Evolutionary conservation across 352 stramenopile genomes (phyloP).

Genomic region (Pythium grandisporangium): DNA sequence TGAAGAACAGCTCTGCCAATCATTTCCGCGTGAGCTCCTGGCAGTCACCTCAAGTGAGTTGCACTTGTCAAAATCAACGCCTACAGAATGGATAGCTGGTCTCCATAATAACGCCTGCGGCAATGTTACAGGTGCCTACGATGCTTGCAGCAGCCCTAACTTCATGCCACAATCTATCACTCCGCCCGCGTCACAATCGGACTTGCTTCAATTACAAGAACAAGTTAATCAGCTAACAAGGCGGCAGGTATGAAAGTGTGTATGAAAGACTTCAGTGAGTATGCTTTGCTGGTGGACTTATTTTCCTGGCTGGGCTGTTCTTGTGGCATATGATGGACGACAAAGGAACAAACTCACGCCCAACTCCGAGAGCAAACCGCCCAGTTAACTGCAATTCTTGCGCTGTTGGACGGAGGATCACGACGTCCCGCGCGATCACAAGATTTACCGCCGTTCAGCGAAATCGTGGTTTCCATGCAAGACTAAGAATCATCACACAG

Average conservation of each 20-base stretch:
- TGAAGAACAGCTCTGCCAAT: constrained; percentile 39
- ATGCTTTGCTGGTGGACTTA: no score
- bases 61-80: no score
- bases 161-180: constrained; percentile 22
- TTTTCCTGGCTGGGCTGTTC: no score
- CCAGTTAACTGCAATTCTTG: constrained; percentile 46
- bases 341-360: constrained; percentile 43
- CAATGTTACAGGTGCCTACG: no score
- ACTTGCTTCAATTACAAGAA: constrained; percentile 28
- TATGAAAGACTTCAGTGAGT: no score
- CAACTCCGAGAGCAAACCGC: constrained; percentile 45
- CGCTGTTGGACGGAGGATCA: constrained; percentile 25
- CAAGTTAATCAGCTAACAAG: constrained; percentile 44
- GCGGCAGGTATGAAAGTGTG: constrained; percentile 25
- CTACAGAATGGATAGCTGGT: no score
- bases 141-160: no score
- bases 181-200: constrained; percentile 14
- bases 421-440: constrained; percentile 1
- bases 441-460: constrained; percentile 37
- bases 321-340: no score
- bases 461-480: constrained; percentile 24
- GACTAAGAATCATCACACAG: no score
- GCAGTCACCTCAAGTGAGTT: constrained; percentile 32
- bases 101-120: no score
- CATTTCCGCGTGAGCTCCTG: constrained; percentile 34